Base-by-base conservation (phyloP, 495 filamentous ascomycete species). In the Tuber microsphaerosporum region DNA sequence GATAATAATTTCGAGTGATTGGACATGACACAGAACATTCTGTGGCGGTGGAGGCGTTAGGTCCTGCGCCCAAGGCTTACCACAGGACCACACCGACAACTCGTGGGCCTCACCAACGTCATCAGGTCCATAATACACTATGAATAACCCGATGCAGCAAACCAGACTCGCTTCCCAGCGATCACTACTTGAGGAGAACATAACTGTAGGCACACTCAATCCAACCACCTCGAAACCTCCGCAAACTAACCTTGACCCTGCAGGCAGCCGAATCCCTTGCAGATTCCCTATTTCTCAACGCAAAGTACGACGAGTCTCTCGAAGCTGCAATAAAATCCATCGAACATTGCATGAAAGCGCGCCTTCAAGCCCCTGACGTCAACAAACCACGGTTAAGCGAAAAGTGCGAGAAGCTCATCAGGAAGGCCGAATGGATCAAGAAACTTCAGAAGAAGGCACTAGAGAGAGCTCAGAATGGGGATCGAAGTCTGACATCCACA, bases 321-420 rank as follows among this genome's bases (percentile, higher is more conserved):
- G 84, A 90, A 51, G 88, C 90, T 77, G 90, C 92, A 73, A 92
- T 95, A 81, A 84, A 88, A 76, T 91, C 92, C 39, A 90, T 89
- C 22, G 92, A 97, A 79, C 84, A 91, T 69, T 93, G 92, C 75
- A 92, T 97, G 89, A 89, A 89, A 81, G 92, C 91, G 2, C 83
- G 91, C 73, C 85, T 85, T 69, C 83, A 89, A 70, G 86, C 89
- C 1, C 78, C 85, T 9, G 77, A 85, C 19, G 84, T 84, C 31
- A 91, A 94, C 41, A 91, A 88, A 75, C 82, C 84, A 17, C 84
- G 85, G 17, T 84, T 95, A 26, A 89, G 88, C 48, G 82, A 84
- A 22, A 92, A 91, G 84, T 92, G 89, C 83, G 87, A 89, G 75
- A 86, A 89, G 71, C 84, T 94, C 71, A 84, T 94, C 39, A 87